Evolutionary conservation across 2,329 filamentous ascomycete genomes (phyloP), one percentile per base, ranked within the genome.

Genomic region (Westerdykella aurantiaca): DNA sequence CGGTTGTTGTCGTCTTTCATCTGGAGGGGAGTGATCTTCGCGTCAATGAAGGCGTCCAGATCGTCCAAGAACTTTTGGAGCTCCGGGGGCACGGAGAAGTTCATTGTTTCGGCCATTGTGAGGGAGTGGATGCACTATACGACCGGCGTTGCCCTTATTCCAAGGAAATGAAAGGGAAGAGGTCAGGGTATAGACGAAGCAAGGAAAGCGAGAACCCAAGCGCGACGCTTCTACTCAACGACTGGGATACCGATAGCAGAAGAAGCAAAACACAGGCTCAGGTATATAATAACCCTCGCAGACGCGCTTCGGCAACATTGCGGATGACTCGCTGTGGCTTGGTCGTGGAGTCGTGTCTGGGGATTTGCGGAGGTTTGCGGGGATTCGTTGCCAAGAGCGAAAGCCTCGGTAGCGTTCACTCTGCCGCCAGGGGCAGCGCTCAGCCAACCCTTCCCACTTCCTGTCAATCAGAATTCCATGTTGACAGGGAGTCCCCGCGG

Each of bases 11-110:
- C 77, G 54, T 78, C 63, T 18, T 67, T 63, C 48, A 74, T 63
- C 58, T 83, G 77, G 1, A 81, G 66, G 1, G 78, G 78, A 0
- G 66, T 62, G 51, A 81, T 82, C 39, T 72, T 71, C 12, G 61
- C 56, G 2, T 72, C 66, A 51, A 83, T 81, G 64, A 82, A 82
- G n/a, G 57, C 55, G 61, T 82, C 78, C 11, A 82, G 66, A n/a
- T 67, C 60, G 22, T 58, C 45, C 23, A 81, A 61, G 54, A 77
- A 76, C 6, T 66, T 46, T 35, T 71, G 57, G 1, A 81, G 67
- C 25, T 74, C 73, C 4, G 64, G 51, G 1, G 79, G 78, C 13
- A 81, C 67, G 12, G 78, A 73, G 61, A 81, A 80, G 61, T 77
- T 74, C 74, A 79, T 79, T 13, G 35, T 47, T 4, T 47, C 34